Base-by-base conservation (phyloP, 139 green algal genomes). In the Chlorella sorokiniana region DNA sequence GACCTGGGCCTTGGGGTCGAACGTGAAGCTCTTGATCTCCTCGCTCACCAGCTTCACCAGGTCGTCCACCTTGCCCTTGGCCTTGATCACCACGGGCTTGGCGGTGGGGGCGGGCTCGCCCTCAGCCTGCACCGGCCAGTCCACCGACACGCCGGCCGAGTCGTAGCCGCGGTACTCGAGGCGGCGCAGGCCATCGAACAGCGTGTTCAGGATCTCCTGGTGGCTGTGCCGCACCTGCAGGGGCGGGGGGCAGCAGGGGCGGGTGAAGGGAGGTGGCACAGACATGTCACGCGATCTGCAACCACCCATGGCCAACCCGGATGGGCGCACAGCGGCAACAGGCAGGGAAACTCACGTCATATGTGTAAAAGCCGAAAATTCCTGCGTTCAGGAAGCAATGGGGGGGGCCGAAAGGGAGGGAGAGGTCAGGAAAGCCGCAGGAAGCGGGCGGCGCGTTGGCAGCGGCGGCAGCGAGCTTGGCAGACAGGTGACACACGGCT, bases 111-210 rank as follows among this genome's bases (percentile, higher is more conserved):
- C 59, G 10, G 16, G 25, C 78, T 83, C 78, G 48, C 65, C 65
- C 78, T 83, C 78, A 0, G 52, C 52, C 42, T 67, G 42, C 62
- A 71, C 48, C 48, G 73, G 81, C 75, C 69, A 83, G 74, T 98
- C 96, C 52, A 99, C 85, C n/a, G 89, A 93, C 31, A 99, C 82
- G 63, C 97, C 97, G 5, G 95, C 90, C 18, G 94, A 98, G 83
- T 99, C 96, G 62, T 99, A 99, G 44, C 97, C 97, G 41, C 97
- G 89, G 85, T 99, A 99, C 80, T 99, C 97, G 11, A 99, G 89
- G 29, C 97, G 86, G 70, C 91, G 88, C 35, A 99, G 88, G 1
- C 97, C 97, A 0, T 89, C 94, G 75, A 98, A 93, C 70, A 98
- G 86, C 35, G 89, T 86, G n/a, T 98, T 89, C 14, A 99, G 78